Base-by-base conservation (phyloP, 2,329 filamentous ascomycete genomes). In the Thermothelomyces thermophilus region DNA sequence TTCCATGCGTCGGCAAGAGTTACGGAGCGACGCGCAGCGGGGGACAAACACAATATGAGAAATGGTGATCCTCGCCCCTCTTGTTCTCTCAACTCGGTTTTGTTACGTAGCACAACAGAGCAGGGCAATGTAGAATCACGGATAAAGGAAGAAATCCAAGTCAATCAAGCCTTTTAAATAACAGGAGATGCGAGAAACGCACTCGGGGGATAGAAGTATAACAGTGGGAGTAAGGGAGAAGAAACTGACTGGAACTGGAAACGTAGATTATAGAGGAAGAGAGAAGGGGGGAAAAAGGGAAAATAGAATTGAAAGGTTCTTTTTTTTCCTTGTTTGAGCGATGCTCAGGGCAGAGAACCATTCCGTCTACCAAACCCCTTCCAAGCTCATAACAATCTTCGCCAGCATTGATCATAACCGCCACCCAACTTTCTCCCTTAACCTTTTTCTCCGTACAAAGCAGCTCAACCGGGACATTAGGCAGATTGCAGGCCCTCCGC, bases 401-500 rank as follows among this genome's bases (percentile, higher is more conserved):
- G 8, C 10, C n/a, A n/a, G n/a, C n/a, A n/a, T n/a, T n/a, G n/a
- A n/a, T n/a, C n/a, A n/a, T n/a, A n/a, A n/a, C n/a, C n/a, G n/a
- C n/a, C n/a, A n/a, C n/a, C 10, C 31, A 16, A 35, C 22, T 48
- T 19, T 17, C 41, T 31, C 24, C 40, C 41, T 26, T 43, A 31
- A 19, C 26, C 19, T 20, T n/a, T 20, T 7, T n/a, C 33, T 35
- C 33, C 14, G 2, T 35, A 14, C 30, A 10, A 9, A 31, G 9
- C 30, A 31, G 30, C 33, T 35, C 33, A 35, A 16, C 6, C 7
- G 16, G 33, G 33, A 35, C 7, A 35, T n/a, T 11, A 35, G 30
- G n/a, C n/a, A n/a, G n/a, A n/a, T n/a, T 61, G 48, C 11, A 62
- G 55, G 14, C 59, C 58, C 3, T 31, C 30, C 30, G 30, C 30